Evolutionary conservation across 495 filamentous ascomycete species (phyloP), one percentile per base, ranked within the genome.

Genomic region (Xylaria scruposa): DNA sequence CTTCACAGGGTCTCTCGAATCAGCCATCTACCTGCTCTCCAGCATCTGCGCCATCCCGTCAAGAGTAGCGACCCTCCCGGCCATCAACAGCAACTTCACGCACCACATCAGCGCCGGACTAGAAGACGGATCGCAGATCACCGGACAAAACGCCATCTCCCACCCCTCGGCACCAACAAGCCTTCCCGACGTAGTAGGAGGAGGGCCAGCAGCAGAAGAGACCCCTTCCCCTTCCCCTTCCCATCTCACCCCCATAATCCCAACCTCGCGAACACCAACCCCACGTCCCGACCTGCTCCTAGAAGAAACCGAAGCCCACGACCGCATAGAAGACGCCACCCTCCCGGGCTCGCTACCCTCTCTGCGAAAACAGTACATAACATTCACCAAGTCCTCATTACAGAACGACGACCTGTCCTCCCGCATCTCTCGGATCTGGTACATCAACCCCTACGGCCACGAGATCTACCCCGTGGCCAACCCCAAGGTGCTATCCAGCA

Each of bases 391-490:
- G 79, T 78, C 83, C 75, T 86, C n/a, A 65, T 15, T 70, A 5
- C 24, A 29, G 29, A 75, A 80, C 69, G 74, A 78, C 81, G 92
- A 94, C 67, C 86, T 98, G 9, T 87, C 92, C 0, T 87, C 91
- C 8, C 88, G 91, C 47, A 97, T 98, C 73, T 83, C 88, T 74
- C 86, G 95, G 8, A 87, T 98, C 73, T 98, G 93, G 94, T 98
- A 98, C 83, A 98, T 98, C 81, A 98, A 97, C 80, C 94, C 94
- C 1, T 98, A 97, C 82, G 95, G 95, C 33, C 88, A 68, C 75
- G 94, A 97, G 81, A 97, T 98, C 78, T 87, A 90, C 31, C 92
- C 93, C 0, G 81, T 88, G 0, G 91, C 93, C 1, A 98, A 97
- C 76, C 91, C 93, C 0, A 90, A 92, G 31, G 94, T 95, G 0